phyloP scores from a whole-genome alignment of 2,329 filamentous ascomycete species.

The Trichophyton equinum region DNA sequence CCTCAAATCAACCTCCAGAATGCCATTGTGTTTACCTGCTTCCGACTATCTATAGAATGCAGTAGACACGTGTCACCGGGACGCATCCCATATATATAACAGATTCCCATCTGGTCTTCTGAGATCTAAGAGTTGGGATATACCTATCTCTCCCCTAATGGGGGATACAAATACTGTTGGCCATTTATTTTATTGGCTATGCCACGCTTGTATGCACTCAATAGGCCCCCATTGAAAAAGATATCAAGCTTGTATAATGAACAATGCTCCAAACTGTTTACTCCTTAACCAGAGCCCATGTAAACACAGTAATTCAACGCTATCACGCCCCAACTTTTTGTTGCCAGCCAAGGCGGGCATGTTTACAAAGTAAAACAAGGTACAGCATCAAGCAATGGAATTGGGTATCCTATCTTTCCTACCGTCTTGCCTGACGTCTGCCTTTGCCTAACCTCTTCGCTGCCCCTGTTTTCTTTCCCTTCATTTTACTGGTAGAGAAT shows the following conservation, averaged over 20 bases:
- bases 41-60: not conserved
- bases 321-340: too few species aligned
- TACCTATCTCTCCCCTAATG: too few species aligned
- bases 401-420: not conserved
- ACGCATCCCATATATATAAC: not conserved
- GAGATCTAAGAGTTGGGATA: not conserved
- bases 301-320: too few species aligned
- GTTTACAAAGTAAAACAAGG: not conserved
- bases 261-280: too few species aligned
- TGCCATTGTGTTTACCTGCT: not conserved
- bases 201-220: too few species aligned
- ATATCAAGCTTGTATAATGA: too few species aligned
- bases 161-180: too few species aligned
- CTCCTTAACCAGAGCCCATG: too few species aligned
- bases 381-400: not conserved
- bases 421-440: slow-evolving; percentile 26
- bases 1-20: not conserved
- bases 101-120: not conserved
- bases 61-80: not conserved
- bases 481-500: slow-evolving; percentile 80
- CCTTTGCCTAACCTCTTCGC: slow-evolving; percentile 41
- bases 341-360: too few species aligned
- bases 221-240: too few species aligned
- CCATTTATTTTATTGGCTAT: too few species aligned
- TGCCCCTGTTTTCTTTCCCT: slow-evolving; percentile 37